phyloP scores from a whole-genome alignment of 768 basidiomycete genomes.

The Tulasnella sp. region DNA sequence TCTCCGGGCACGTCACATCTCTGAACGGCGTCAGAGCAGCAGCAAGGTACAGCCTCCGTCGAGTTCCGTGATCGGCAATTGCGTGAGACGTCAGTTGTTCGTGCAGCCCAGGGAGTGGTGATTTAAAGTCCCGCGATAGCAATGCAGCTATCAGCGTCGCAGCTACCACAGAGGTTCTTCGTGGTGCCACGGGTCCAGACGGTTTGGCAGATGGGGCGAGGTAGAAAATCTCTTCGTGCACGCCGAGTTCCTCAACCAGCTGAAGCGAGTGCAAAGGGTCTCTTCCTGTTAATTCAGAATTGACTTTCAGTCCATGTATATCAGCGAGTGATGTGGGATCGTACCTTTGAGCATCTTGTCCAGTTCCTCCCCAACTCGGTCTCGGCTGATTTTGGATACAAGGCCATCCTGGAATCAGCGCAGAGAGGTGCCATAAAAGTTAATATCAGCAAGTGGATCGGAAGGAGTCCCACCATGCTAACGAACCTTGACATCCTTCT shows the following conservation, averaged over 20 bases:
- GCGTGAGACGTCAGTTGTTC: constrained; percentile 45
- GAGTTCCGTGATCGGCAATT: constrained; percentile 42
- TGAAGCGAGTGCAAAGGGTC: constrained; percentile 71
- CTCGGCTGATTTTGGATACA: constrained; percentile 76
- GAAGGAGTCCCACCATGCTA: neutral
- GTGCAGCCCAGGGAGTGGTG: constrained; percentile 36
- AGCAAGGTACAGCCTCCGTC: constrained; percentile 71
- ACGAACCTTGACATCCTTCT: constrained; percentile 60
- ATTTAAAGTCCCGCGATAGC: constrained; percentile 24
- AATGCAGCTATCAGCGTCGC: constrained; percentile 58
- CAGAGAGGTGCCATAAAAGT: neutral
- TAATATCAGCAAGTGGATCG: too few species aligned
- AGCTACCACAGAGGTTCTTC: constrained; percentile 51
- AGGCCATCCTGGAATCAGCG: constrained; percentile 52
- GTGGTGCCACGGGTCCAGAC: constrained; percentile 45
- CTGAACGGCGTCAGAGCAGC: constrained; percentile 70
- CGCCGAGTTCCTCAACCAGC: constrained; percentile 66
- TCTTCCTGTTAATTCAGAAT: constrained; percentile 47
- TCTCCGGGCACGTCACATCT: constrained; percentile 54
- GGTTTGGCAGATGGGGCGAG: constrained; percentile 49
- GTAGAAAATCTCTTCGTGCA: constrained; percentile 66
- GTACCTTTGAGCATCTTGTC: constrained; percentile 90
- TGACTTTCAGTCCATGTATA: neutral
- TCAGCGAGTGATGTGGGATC: constrained; percentile 9
- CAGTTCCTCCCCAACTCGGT: constrained; percentile 87